Evolutionary conservation across 495 filamentous ascomycete genomes (phyloP).

Genomic region (Bombardia bombarda): DNA sequence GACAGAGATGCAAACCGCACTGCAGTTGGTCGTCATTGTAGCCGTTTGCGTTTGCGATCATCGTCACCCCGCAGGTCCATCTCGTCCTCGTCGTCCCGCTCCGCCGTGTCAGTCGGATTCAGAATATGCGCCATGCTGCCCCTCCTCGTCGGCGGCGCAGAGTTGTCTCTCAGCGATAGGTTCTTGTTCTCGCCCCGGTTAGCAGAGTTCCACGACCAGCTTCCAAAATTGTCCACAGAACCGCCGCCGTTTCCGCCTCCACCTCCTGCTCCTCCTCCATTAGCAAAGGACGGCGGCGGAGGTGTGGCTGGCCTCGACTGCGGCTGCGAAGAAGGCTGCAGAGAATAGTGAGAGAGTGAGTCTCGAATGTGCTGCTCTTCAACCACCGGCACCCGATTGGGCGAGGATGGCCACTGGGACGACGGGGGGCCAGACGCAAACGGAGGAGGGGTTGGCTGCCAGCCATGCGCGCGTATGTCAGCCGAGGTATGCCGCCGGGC

Average conservation of each 20-base stretch:
- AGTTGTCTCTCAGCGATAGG: slow-evolving; percentile 41
- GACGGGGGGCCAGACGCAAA: slow-evolving; percentile 61
- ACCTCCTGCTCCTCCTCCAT: slow-evolving; percentile 26
- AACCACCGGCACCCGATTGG: slow-evolving; percentile 51
- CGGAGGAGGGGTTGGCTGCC: slow-evolving; percentile 74
- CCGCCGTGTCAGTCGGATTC: slow-evolving; percentile 54
- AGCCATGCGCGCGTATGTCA: slow-evolving; percentile 85
- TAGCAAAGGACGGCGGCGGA: slow-evolving; percentile 41
- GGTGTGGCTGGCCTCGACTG: slow-evolving; percentile 71
- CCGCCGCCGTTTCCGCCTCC: slow-evolving; percentile 17
- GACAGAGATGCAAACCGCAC: no score
- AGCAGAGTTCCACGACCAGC: slow-evolving; percentile 46
- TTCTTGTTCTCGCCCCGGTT: slow-evolving; percentile 34
- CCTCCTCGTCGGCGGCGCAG: slow-evolving; percentile 47
- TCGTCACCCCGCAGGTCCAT: slow-evolving; percentile 37
- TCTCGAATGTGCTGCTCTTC: slow-evolving; percentile 79
- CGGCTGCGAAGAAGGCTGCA: slow-evolving; percentile 46
- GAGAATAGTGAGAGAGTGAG: slow-evolving; percentile 73
- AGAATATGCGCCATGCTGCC: slow-evolving; percentile 59
- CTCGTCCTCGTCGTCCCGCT: slow-evolving; percentile 36
- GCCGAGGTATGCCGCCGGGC: slow-evolving; percentile 88
- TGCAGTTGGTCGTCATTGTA: slow-evolving; percentile 32
- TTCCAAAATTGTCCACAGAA: slow-evolving; percentile 41
- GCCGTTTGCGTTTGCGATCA: slow-evolving; percentile 74
- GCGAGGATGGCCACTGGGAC: slow-evolving; percentile 79